Conservation (phyloP, 2,329 filamentous ascomycete genomes). For the Pseudogymnoascus sp. region DNA sequence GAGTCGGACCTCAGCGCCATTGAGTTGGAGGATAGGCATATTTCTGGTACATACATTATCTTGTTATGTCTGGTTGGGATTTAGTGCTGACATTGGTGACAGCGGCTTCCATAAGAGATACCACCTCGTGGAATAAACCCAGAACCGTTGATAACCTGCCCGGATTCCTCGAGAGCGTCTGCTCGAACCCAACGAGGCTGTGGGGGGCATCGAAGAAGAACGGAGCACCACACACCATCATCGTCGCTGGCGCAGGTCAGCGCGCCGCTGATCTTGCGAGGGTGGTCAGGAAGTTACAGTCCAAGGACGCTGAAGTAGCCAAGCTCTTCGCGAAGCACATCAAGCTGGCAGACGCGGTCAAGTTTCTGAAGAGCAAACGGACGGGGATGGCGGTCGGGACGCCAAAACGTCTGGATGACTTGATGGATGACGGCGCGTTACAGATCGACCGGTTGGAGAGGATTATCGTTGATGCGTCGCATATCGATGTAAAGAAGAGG, state of each 20-base stretch:
- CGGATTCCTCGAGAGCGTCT: conserved; percentile 64
- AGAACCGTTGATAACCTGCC: conserved; percentile 68
- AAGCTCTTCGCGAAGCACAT: conserved; percentile 99
- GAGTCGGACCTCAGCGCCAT: conserved; percentile 73
- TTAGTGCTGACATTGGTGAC: neutral
- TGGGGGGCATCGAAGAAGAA: conserved; percentile 56
- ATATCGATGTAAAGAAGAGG: conserved; percentile 91
- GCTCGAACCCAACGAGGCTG: conserved; percentile 50
- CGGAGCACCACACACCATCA: conserved; percentile 74
- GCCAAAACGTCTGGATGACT: conserved; percentile 69
- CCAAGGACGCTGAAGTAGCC: conserved; percentile 67
- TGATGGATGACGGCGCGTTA: conserved; percentile 73
- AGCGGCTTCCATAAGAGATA: conserved; percentile 73
- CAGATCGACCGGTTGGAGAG: conserved; percentile 64
- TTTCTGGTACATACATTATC: conserved; percentile 53
- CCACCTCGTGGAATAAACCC: conserved; percentile 60
- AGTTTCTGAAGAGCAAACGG: conserved; percentile 60
- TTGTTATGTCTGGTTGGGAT: conserved; percentile 7
- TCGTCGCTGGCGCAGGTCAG: conserved; percentile 77
- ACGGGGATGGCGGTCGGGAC: conserved; percentile 89
- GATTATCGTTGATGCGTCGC: conserved; percentile 81
- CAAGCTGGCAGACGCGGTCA: conserved; percentile 79
- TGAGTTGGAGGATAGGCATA: conserved; percentile 73
- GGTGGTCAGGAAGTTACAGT: conserved; percentile 68
- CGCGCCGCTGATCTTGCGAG: conserved; percentile 78